These are phyloP conservation scores for Pleurotus tuber-regium DNA, from an alignment of 768 basidiomycete genomes.

Conservation along the genomic window DNA sequence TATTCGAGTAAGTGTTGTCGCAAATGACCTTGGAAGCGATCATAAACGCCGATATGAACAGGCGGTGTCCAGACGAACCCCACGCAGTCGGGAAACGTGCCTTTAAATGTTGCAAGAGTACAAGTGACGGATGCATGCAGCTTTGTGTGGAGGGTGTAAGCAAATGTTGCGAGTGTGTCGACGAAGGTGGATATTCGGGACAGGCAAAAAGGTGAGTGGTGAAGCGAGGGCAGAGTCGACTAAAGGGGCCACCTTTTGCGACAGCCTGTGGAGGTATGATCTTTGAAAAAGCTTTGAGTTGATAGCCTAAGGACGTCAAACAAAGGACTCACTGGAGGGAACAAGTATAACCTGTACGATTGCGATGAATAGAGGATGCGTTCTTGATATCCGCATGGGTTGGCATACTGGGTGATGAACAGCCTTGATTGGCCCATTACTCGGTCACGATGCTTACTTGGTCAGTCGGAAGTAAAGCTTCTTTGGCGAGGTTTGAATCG, in stretches of 20 bases:
- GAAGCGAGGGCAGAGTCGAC: constrained; percentile 71
- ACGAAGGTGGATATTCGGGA: constrained; percentile 70
- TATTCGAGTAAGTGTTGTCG: constrained; percentile 93
- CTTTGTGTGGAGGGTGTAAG: constrained; percentile 83
- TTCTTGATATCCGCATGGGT: constrained; percentile 7
- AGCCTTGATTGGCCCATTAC: too few relatives aligned
- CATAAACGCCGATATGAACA: constrained; percentile 94
- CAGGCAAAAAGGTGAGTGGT: constrained; percentile 86
- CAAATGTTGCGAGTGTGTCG: constrained; percentile 63
- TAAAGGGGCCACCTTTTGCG: constrained; percentile 50
- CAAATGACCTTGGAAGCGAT: constrained; percentile 90
- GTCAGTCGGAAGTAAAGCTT: too few relatives aligned
- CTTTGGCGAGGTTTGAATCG: too few relatives aligned
- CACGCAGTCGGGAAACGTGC: constrained; percentile 86
- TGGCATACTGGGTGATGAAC: constrained; percentile 7
- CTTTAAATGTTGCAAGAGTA: constrained; percentile 83
- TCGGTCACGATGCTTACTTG: too few relatives aligned
- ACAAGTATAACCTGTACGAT: neutral
- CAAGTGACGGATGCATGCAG: constrained; percentile 65
- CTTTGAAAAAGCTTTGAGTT: constrained; percentile 11
- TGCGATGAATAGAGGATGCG: neutral
- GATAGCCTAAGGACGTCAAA: too few relatives aligned
- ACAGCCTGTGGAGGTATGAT: constrained; percentile 21
- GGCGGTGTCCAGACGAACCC: constrained; percentile 84
- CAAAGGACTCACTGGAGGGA: neutral